Conservation (phyloP, 2,329 filamentous ascomycete species). For the Neurospora sp. region DNA sequence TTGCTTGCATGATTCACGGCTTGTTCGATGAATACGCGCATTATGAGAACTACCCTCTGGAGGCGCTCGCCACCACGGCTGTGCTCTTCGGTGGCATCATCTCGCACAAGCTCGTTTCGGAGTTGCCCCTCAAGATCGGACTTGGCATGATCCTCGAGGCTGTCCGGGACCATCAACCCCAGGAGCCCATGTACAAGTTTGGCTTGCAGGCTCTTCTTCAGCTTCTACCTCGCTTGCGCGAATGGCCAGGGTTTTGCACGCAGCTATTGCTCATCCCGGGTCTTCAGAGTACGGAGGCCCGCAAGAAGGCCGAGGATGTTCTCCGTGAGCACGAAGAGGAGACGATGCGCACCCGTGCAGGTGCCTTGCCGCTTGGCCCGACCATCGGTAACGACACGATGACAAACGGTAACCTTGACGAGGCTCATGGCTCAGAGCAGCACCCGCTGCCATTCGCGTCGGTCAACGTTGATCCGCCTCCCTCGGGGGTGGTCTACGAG, state of each 20-base stretch:
- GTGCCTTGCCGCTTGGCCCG: constrained; percentile 21
- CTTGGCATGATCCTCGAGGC: constrained; percentile 96
- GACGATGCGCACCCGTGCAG: constrained; percentile 43
- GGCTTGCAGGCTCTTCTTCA: constrained; percentile 91
- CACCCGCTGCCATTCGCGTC: constrained; percentile 65
- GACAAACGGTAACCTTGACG: constrained; percentile 63
- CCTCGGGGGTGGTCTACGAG: constrained; percentile 56
- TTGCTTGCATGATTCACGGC: constrained; percentile 97
- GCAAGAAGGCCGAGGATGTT: constrained; percentile 72
- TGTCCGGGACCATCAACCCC: constrained; percentile 71
- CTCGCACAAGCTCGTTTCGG: constrained; percentile 81
- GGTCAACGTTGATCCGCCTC: constrained; percentile 63
- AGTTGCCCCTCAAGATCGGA: constrained; percentile 86
- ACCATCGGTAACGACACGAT: constrained; percentile 37
- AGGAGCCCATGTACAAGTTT: constrained; percentile 96
- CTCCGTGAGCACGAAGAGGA: constrained; percentile 59
- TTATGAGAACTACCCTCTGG: constrained; percentile 91
- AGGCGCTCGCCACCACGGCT: constrained; percentile 88
- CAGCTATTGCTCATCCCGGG: constrained; percentile 74
- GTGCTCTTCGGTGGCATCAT: constrained; percentile 96
- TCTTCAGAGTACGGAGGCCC: constrained; percentile 76
- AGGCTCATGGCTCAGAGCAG: constrained; percentile 47
- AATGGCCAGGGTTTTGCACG: constrained; percentile 94
- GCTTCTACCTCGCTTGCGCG: constrained; percentile 68
- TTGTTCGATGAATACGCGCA: constrained; percentile 96